Base-by-base conservation (phyloP, 164 flowering plant genomes). In the Umbellularia californica region DNA sequence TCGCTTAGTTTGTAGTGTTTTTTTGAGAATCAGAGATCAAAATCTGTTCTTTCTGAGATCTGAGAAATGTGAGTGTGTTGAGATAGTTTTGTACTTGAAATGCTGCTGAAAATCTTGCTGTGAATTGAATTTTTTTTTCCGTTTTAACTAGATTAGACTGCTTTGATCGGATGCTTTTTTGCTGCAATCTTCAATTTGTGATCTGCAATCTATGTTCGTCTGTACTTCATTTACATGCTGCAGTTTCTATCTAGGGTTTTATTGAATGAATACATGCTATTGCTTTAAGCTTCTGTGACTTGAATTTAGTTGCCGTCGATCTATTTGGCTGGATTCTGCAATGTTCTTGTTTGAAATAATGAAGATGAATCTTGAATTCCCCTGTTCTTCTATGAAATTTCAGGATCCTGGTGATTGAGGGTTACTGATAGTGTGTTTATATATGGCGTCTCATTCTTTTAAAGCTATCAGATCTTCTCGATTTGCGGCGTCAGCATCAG, bases 401-500 rank as follows among this genome's bases (percentile, higher is more conserved):
- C 74, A 71, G 74, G 35, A 58, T 71, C 5, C 27, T 25, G 69
- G 69, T 55, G 60, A 55, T 55, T 20, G 28, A 27, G 9, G 12
- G 27, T 58, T 12, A 0, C 71, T 41, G 28, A 4, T 41, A 41
- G 71, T 69, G 71, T 69, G 27, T n/a, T 27, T 23, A 70, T 7
- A 24, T 4, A 76, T 90, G 92, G 86, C 90, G 0, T 87, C 92
- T 14, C 85, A 78, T 69, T 81, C 88, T 12, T 83, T 86, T 69
- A 87, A 80, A 76, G 78, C 71, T 2, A 87, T 78, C 50, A 78
- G 89, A 71, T 86, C 89, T 19, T 77, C 79, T 52, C 69, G 84
- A 55, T 85, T 88, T 0, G 19, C 74, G n/a, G 30, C 72, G 2
- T 83, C 94, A 0, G 92, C 88, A 72, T 67, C 69, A 28, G 76